Evolutionary conservation across 768 basidiomycete genomes (phyloP).

Genomic region (Grammothele lineata): DNA sequence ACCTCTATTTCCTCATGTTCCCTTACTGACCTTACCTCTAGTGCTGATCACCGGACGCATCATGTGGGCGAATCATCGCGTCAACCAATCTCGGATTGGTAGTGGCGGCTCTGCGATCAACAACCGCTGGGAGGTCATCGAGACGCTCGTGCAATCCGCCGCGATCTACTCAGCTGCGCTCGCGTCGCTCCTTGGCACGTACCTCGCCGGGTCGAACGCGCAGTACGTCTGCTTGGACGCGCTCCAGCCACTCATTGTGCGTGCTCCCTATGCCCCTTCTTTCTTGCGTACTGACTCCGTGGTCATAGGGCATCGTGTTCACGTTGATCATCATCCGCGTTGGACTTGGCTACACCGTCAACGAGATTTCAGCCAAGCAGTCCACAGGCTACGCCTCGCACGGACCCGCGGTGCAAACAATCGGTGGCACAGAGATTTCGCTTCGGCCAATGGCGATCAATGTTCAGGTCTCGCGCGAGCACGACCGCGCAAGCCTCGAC

Average conservation of each 20-base stretch:
- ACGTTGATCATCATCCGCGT: slow-evolving; percentile 16
- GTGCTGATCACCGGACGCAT: slow-evolving; percentile 15
- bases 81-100: slow-evolving; percentile 5
- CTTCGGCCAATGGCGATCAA: slow-evolving; percentile 5
- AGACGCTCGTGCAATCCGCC: slow-evolving; percentile 14
- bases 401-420: not conserved
- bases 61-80: slow-evolving; percentile 11
- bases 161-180: slow-evolving; percentile 16
- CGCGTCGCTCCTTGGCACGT: slow-evolving; percentile 10
- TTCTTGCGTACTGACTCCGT: not conserved
- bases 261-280: not conserved
- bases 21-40: not conserved
- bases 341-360: slow-evolving; percentile 16
- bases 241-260: slow-evolving; percentile 15
- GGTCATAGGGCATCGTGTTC: slow-evolving; percentile 11
- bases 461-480: slow-evolving; percentile 2
- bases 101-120: slow-evolving; percentile 2
- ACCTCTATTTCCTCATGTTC: not conserved
- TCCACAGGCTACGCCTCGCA: not conserved
- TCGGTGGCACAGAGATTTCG: slow-evolving; percentile 1
- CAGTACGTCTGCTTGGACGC: slow-evolving; percentile 12
- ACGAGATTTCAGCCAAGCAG: slow-evolving; percentile 2
- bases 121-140: slow-evolving; percentile 12
- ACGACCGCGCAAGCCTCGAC: slow-evolving; percentile 4
- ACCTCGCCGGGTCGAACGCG: slow-evolving; percentile 16